Evolutionary conservation across 2,329 filamentous ascomycete species (phyloP), one percentile per base, ranked within the genome.

Genomic region (Xylaria sp.): DNA sequence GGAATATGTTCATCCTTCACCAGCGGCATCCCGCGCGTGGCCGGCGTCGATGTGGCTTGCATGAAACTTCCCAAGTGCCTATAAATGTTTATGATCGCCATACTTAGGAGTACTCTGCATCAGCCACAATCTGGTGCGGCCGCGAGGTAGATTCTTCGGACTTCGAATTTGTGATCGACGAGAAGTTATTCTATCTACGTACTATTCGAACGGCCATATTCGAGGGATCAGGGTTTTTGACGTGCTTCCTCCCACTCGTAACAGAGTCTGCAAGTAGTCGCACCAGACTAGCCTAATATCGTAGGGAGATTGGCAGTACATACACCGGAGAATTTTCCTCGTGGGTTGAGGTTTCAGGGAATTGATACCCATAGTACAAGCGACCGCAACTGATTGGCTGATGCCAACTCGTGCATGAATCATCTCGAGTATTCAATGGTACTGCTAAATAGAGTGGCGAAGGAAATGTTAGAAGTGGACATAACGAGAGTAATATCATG

Each of bases 241-340:
- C 31, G 18, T 18, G 28, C 54, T 15, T 25, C 41, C 46, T 58
- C 41, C 39, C 13, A 37, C 50, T 7, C 56, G 62, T 46, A 34
- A 37, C 44, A 50, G 44, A 58, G 28, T 8, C 59, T 59, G 67
- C 52, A 66, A 60, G 46, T 55, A 50, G 31, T 52, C 15, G 28
- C 52, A 41, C 52, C 13, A n/a, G 56, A 25, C 63, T 55, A 66
- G 20, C 52, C 52, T 63, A 54, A 54, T 62, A 20, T 58, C 25
- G 56, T 66, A 63, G 37, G 59, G 44, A 65, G 67, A 60, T 69
- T 65, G 51, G 64, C 65, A 28, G 56, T 67, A 67, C 67, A 63
- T 66, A 67, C 65, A 67, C 60, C 69, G 69, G 69, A 71, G 69
- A 71, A 71, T 71, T 71, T 69, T 6, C 66, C 66, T 66, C 69